Conservation (phyloP, 2,329 filamentous ascomycete species). For the Fusarium luffae region DNA sequence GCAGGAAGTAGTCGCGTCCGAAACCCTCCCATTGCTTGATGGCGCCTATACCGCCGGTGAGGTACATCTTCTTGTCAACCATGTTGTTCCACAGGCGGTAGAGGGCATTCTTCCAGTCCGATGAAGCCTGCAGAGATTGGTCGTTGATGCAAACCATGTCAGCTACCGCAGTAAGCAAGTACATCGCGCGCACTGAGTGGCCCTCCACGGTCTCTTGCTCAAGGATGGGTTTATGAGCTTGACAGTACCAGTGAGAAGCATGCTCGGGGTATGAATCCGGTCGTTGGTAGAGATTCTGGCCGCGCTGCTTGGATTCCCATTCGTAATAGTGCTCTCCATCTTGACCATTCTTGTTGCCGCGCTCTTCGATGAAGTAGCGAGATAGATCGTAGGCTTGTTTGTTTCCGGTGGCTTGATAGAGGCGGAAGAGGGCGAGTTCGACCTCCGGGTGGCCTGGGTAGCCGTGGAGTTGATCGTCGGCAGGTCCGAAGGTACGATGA, state of each 20-base stretch:
- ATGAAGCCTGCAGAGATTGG: conserved; percentile 31
- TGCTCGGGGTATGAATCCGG: neutral
- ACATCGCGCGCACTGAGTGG: conserved; percentile 70
- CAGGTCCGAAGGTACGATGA: conserved; percentile 62
- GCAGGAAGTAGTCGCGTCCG: conserved; percentile 34
- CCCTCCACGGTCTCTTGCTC: conserved; percentile 48
- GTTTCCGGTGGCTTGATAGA: conserved; percentile 51
- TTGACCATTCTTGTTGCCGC: conserved; percentile 57
- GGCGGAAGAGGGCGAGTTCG: conserved; percentile 59
- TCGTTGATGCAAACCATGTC: conserved; percentile 57
- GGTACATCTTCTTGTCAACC: conserved; percentile 70
- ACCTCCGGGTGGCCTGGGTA: conserved; percentile 65
- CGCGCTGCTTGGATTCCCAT: neutral
- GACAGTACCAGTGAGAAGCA: conserved; percentile 5
- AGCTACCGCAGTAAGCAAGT: conserved; percentile 67
- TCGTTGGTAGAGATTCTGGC: neutral
- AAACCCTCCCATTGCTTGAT: conserved; percentile 50
- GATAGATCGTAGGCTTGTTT: conserved; percentile 58
- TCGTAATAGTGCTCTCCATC: neutral
- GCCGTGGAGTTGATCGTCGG: conserved; percentile 61
- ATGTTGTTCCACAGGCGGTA: conserved; percentile 68
- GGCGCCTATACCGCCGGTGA: conserved; percentile 70
- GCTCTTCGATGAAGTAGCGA: conserved; percentile 67
- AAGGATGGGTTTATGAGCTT: neutral
- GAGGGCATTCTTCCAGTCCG: conserved; percentile 53